Evolutionary conservation across 169 alveolate species (phyloP), one percentile per base, ranked within the genome.

Genomic region (Eimeria maxima): DNA sequence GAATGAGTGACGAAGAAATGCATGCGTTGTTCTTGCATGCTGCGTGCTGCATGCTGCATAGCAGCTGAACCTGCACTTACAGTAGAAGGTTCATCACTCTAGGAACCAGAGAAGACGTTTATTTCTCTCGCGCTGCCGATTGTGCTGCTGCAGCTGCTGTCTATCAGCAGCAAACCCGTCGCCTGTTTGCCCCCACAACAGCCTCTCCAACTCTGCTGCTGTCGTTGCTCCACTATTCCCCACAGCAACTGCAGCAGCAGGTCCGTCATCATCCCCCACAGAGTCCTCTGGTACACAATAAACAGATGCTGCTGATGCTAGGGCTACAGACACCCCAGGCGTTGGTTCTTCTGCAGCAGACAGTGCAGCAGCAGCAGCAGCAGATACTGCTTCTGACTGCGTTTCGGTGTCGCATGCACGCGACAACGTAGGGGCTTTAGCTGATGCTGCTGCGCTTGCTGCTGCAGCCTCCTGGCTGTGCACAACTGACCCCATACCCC

Each of bases 301-400:
- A 4, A 83, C 92, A 55, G 92, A 83, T 5, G 92, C 92, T 14
- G 92, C 92, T 55, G 92, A 50, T 29, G 92, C 92, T 8, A 83
- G 92, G 38, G 92, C 76, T 55, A 83, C 92, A 44, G 92, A 83
- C 5, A 83, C 92, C 50, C 92, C 92, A 27, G 92, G 76, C 33
- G 18, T 22, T 2, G 92, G 74, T 13, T 83, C 92, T 10, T n/a
- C n/a, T 55, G 92, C 92, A 10, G 44, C 42, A 24, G 74, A 65
- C 20, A 83, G 55, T 27, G 74, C 92, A 83, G 92, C 92, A 55
- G 92, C 92, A 53, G 92, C 92, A 50, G 92, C 92, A 53, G 92
- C 92, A 57, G 92, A 38, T 4, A 42, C 24, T 0, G 92, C 74
- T 27, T 83, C 92, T 24, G 74, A 42, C 76, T 83, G 92, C 24